Percentiles rank a stretch among this genome's conserved stretches.
Evolutionary conservation across 169 alveolate species (phyloP).

Genomic region (Plasmodium gonderi): DNA sequence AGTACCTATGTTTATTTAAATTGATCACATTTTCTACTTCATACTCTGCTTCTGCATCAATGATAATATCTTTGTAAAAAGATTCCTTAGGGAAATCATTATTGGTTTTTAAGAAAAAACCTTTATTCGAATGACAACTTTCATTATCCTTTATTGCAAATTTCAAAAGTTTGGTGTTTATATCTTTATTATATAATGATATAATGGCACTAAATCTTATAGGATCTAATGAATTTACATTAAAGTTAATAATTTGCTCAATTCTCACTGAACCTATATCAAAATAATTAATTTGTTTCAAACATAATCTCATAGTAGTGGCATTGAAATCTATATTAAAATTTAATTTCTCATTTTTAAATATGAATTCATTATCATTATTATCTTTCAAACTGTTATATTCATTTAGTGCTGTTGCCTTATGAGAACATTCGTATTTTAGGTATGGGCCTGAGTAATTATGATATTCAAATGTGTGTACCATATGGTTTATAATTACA

Average conservation of each 20-base stretch:
- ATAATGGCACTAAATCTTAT: conserved; percentile 4
- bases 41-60: conserved; percentile 11
- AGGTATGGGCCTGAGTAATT: conserved; percentile 43
- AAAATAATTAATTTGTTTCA: conserved; percentile 29
- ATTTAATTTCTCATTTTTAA: conserved; percentile 10
- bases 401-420: conserved; percentile 20
- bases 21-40: not conserved
- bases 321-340: conserved; percentile 7
- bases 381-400: conserved; percentile 9
- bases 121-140: conserved; percentile 35
- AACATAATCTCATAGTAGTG: conserved; percentile 58
- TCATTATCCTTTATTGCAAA: conserved; percentile 67
- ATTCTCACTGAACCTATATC: conserved; percentile 50
- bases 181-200: conserved; percentile 23
- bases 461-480: conserved; percentile 16
- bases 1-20: conserved; percentile 42
- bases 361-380: conserved; percentile 28
- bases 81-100: not conserved
- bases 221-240: conserved; percentile 3
- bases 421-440: conserved; percentile 61
- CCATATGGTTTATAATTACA: conserved; percentile 5
- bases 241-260: conserved; percentile 17
- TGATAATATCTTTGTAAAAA: not conserved
- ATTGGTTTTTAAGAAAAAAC: conserved; percentile 16
- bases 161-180: conserved; percentile 23